Base-by-base conservation (phyloP, 768 basidiomycete species). In the Psilocybe tampanensis region DNA sequence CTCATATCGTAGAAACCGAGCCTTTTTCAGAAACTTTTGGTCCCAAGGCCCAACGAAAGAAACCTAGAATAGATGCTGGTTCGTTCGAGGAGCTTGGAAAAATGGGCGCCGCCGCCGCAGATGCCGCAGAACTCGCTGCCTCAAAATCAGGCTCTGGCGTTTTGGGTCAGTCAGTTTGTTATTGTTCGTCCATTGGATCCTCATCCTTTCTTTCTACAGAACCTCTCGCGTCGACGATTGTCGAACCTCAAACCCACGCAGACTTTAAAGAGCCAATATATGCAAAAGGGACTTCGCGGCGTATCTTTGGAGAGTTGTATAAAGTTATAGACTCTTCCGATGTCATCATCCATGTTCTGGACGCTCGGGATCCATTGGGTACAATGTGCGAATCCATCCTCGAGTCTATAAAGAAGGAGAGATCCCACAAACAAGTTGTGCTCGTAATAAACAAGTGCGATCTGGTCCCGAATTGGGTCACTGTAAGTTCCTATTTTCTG, bases 241-340 rank as follows among this genome's bases (percentile, higher is more conserved):
- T 75, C 1, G 83, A 83, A 55, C 76, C 79, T 52, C 79, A 80
- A 52, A 89, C 87, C 0, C 88, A 93, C 60, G 89, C 90, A 1
- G 89, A 92, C 66, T 82, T 84, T 65, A 86, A 88, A 64, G 95
- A 96, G 64, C 94, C 95, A 9, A 94, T 96, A 56, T 97, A 94
- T 66, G 85, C 89, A 49, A 98, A 98, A 72, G 96, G 96, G 34
- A 98, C 95, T 1, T 96, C 94, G 11, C 82, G 90, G 33, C 88
- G 96, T 19, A 99, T 99, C 59, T 98, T 97, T 74, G 95, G 95
- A 57, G 96, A 99, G 72, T 78, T 98, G 7, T 98, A 99, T 83
- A 99, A 99, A 73, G 96, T 99, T 62, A 94, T 99, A 68, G 97
- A 99, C 71, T 99, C 96, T 2, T 96, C 94, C 7, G 96, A 99